Base-by-base conservation (phyloP, 352 stramenopile genomes). In the Phytophthora pseudosyringae region DNA sequence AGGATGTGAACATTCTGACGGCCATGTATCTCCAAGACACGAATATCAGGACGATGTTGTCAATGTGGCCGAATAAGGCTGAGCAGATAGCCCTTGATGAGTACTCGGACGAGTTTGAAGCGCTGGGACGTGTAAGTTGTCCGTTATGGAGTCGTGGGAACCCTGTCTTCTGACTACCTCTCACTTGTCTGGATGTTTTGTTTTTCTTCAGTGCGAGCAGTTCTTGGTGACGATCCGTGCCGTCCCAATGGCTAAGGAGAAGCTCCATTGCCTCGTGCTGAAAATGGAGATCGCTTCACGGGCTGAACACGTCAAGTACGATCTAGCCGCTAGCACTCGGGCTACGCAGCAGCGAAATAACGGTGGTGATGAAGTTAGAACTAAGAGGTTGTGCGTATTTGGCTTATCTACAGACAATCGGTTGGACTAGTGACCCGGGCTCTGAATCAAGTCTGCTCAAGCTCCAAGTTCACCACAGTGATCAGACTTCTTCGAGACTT, bases 51-150 rank as follows among this genome's bases (percentile, higher is more conserved):
- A 71, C 69, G 7, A 64, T 76, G 33, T 29, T 76, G 29, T 51
- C 69, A 3, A 73, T 76, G 69, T 76, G 69, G 69, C 69, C 69
- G 10, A 76, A 59, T 32, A 46, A 60, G 28, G 58, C 47, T 15
- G 69, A 76, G 16, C 43, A 73, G 38, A 50, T 55, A 15, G 41
- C 39, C 8, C 64, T 76, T 1, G 59, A 73, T 25, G 53, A 67
- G 35, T 76, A 67, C 28, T 44, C 65, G 3, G 69, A 32, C 21
- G 39, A 70, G 10, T 58, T 61, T 5, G 49, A 65, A 21, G 45
- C 39, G 3, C 49, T 76, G 3, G 55, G 66, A 25, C 54, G 31
- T 16, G 69, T 76, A 67, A 52, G 69, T 50, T 35, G n/a, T 49
- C 31, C 9, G 4, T 31, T 31, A 16, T 47, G 13, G 1, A 16